Conservation (phyloP, 2,329 filamentous ascomycete genomes). For the Xylariales sp. region DNA sequence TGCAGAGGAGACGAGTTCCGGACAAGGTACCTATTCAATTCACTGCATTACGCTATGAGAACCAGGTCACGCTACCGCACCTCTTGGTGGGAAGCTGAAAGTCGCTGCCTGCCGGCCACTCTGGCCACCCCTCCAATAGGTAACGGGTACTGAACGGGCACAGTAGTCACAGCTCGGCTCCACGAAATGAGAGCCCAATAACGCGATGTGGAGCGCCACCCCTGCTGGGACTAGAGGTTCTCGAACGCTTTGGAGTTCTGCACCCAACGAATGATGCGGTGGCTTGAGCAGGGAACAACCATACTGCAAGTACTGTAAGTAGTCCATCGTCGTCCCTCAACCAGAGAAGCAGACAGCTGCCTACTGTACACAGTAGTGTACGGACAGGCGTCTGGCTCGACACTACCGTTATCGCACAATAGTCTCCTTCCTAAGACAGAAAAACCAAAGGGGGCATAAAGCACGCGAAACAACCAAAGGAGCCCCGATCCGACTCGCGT, state of each 20-base stretch:
- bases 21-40: slow-evolving; percentile 26
- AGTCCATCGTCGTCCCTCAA: no score
- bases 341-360: not conserved
- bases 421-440: slow-evolving; percentile 15
- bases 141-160: not conserved
- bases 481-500: not conserved
- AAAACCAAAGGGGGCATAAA: slow-evolving; percentile 15
- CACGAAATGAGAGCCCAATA: slow-evolving; percentile 25
- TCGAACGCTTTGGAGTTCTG: slow-evolving; percentile 31
- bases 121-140: slow-evolving; percentile 12
- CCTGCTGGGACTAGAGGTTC: slow-evolving; percentile 27
- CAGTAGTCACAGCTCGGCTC: slow-evolving; percentile 20
- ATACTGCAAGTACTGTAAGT: not conserved
- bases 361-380: no score
- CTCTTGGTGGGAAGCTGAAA: slow-evolving; percentile 24
- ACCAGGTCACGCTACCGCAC: slow-evolving; percentile 14
- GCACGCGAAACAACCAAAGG: slow-evolving; percentile 8
- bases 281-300: slow-evolving; percentile 18
- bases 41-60: not conserved
- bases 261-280: slow-evolving; percentile 9
- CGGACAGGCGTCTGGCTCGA: slow-evolving; percentile 9
- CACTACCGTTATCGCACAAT: not conserved
- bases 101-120: slow-evolving; percentile 28
- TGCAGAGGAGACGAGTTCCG: no score
- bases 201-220: slow-evolving; percentile 20